Evolutionary conservation across 106 monocot genomes (phyloP).

Genomic region (Dendrobium nobile): DNA sequence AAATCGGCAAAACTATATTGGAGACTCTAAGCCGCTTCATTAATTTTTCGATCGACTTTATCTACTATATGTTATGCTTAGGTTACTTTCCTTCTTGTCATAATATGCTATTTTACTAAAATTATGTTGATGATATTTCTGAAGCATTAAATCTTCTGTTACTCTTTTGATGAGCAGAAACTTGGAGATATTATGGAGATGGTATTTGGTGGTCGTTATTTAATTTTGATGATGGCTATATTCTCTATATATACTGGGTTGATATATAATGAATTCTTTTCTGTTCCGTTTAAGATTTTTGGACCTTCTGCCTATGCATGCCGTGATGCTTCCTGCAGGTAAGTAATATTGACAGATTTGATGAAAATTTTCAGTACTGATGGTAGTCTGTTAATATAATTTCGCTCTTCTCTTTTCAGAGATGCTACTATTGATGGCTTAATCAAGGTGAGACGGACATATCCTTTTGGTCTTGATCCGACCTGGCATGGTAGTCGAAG

Average conservation of each 20-base stretch:
- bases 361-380: neutral
- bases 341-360: neutral
- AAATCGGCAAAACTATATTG: neutral
- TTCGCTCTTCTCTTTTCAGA: conserved; percentile 23
- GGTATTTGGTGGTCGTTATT: conserved; percentile 95
- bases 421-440: conserved; percentile 78
- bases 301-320: conserved; percentile 93
- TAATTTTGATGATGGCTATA: conserved; percentile 87
- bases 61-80: neutral
- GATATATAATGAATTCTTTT: conserved; percentile 97
- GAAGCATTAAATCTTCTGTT: neutral
- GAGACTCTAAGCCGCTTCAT: neutral
- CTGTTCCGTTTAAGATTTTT: conserved; percentile 90
- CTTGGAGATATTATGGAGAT: conserved; percentile 98
- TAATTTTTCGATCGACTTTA: neutral
- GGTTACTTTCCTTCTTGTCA: neutral
- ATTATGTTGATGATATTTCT: neutral
- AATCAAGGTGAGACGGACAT: conserved; percentile 62
- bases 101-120: neutral
- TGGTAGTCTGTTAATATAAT: neutral
- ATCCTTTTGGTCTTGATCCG: conserved; percentile 97
- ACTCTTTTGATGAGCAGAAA: conserved; percentile 44
- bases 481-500: conserved; percentile 87
- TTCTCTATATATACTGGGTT: conserved; percentile 98
- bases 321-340: conserved; percentile 94